Base-by-base conservation (phyloP, 169 alveolate genomes). In the Eimeria acervulina region DNA sequence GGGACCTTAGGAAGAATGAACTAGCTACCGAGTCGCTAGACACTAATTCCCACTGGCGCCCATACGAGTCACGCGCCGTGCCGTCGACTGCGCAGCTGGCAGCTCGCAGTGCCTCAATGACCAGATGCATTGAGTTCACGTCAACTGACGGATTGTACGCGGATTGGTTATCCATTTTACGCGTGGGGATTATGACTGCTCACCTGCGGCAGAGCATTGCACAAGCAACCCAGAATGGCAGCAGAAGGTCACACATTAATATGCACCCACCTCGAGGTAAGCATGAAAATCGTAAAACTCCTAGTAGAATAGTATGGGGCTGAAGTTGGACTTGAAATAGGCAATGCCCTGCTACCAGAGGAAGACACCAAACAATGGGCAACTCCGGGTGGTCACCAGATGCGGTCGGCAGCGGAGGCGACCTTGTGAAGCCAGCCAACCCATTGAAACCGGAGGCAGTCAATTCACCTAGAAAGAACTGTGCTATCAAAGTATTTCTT, bases 1-100 rank as follows among this genome's bases (percentile, higher is more conserved):
- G 93, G 40, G 93, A 85, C 93, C 68, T 85, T 44, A 85, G 47
- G 47, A 85, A 85, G 80, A 55, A 85, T 15, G 93, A 85, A 40
- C 93, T n/a, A 61, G 93, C 93, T 8, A 85, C 31, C 13, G 63
- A 44, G 80, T 85, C 93, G 40, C 63, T 40, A 38, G 93, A 85
- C 55, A 85, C 80, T 23, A 85, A 7, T 59, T 44, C 80, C 93
- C 93, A 85, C 59, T 33, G 81, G 6, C 93, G 47, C 47, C 13
- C 93, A 19, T 15, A 55, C 33, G 93, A 85, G 55, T n/a, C 80
- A 23, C 93, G 83, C 38, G 63, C 59, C 7, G 63, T 42, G 93
- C 44, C 61, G 38, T 85, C 93, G 5, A 85, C 93, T 61, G 93
- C 93, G 23, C 52, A 59, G 31, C 93, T 52, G 26, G 93, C 93